phyloP scores from a whole-genome alignment of 208 protist species.

The Trypanosoma boissoni region DNA sequence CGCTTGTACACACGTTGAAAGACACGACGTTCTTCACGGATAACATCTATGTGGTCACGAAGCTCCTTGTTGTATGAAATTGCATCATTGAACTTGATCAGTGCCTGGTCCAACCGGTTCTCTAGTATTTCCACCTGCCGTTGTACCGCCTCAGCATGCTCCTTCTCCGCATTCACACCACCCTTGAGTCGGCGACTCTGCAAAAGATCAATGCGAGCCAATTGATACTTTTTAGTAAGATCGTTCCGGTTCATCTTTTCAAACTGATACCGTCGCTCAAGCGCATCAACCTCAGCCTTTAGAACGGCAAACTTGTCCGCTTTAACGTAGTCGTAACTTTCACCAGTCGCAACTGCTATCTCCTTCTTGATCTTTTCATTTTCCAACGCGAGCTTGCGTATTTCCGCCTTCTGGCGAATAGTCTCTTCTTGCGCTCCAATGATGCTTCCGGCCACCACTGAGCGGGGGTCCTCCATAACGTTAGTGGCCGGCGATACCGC shows the following conservation, averaged over 20 bases:
- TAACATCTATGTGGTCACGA: slow-evolving; percentile 95
- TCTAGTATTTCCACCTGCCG: slow-evolving; percentile 95
- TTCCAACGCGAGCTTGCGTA: slow-evolving; percentile 62
- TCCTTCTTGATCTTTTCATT: slow-evolving; percentile 91
- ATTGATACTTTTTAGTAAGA: slow-evolving; percentile 78
- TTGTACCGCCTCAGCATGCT: slow-evolving; percentile 85
- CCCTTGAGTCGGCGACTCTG: slow-evolving; percentile 84
- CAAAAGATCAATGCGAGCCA: slow-evolving; percentile 81
- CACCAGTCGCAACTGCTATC: slow-evolving; percentile 63
- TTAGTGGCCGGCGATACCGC: too few species aligned
- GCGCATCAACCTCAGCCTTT: slow-evolving; percentile 81
- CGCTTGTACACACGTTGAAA: slow-evolving; percentile 97
- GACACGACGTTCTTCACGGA: slow-evolving; percentile 94
- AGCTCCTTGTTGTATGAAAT: slow-evolving; percentile 94
- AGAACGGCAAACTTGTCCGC: slow-evolving; percentile 82
- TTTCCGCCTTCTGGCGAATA: slow-evolving; percentile 74
- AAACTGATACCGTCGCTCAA: slow-evolving; percentile 89
- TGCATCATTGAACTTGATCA: slow-evolving; percentile 96
- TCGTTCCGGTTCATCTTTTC: slow-evolving; percentile 93
- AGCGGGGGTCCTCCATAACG: slow-evolving; percentile 59
- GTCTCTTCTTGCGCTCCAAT: slow-evolving; percentile 55
- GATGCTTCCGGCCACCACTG: slow-evolving; percentile 58
- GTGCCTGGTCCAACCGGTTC: slow-evolving; percentile 93
- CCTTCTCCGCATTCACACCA: slow-evolving; percentile 90
- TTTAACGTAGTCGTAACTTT: slow-evolving; percentile 83